phyloP scores from a whole-genome alignment of 495 filamentous ascomycete species.

The Daldinia vernicosa region DNA sequence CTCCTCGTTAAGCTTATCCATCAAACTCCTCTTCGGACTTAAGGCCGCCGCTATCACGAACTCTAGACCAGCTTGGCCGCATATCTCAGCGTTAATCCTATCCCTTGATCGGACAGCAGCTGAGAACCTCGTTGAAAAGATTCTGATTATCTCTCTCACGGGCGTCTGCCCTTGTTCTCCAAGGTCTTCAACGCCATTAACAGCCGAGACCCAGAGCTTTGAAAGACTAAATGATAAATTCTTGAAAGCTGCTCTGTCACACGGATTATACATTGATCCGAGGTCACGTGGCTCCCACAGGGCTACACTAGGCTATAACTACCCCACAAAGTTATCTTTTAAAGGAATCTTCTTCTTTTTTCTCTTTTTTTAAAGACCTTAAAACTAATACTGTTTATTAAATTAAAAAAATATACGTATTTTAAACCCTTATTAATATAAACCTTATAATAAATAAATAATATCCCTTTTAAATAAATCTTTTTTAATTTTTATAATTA shows the following conservation, averaged over 20 bases:
- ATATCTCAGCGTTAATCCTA: background rate
- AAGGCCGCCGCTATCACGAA: background rate
- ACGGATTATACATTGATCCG: no score
- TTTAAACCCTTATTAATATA: no score
- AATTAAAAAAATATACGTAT: no score
- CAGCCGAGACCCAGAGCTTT: conserved; percentile 11
- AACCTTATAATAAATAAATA: no score
- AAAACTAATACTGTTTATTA: no score
- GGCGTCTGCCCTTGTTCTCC: background rate
- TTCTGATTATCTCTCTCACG: background rate
- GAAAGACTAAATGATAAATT: conserved; percentile 8
- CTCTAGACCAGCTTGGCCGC: conserved; percentile 3
- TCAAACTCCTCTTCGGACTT: conserved; percentile 5
- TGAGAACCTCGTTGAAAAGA: background rate
- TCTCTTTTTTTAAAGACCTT: no score
- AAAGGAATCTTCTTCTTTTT: no score
- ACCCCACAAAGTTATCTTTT: no score
- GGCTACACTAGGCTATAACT: no score
- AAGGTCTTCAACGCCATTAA: conserved; percentile 12
- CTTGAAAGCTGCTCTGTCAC: background rate
- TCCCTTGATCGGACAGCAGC: background rate
- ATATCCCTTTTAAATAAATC: no score
- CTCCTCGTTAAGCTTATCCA: background rate
- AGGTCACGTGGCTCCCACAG: no score
- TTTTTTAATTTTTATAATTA: no score